Percentiles rank a stretch among this genome's conserved stretches.
Conservation (phyloP, 1,284 basidiomycete genomes). For the Earliella scabrosa region DNA sequence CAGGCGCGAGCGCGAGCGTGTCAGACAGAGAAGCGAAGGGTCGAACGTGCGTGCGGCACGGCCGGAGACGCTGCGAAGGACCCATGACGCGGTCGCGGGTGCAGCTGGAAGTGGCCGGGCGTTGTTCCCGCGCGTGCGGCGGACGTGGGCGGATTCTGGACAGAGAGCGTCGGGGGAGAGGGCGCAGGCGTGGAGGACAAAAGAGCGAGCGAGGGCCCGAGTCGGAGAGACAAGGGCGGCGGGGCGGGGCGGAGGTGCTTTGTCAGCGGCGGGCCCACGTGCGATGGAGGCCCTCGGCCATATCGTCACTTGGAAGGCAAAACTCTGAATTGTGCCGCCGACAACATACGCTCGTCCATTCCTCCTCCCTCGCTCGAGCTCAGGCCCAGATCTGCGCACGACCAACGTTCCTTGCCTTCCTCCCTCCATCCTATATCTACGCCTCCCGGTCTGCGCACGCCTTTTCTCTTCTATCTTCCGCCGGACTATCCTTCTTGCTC, state of each 20-base stretch:
- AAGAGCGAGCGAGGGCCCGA: background rate
- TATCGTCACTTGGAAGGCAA: constrained; percentile 25
- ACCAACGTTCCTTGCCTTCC: constrained; percentile 22
- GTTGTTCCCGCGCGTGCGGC: background rate
- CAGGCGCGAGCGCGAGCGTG: constrained; percentile 14
- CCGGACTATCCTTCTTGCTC: constrained; percentile 9
- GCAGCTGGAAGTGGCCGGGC: background rate
- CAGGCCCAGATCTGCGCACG: constrained; percentile 20
- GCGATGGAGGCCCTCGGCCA: constrained; percentile 10
- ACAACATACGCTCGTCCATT: background rate
- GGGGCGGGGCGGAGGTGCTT: constrained; percentile 13
- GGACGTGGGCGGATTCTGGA: background rate
- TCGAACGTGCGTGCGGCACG: constrained; percentile 28
- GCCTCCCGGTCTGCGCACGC: background rate
- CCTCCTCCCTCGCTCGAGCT: background rate
- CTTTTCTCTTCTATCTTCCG: constrained; percentile 16
- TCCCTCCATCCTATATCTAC: constrained; percentile 12
- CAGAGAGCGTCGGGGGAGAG: background rate
- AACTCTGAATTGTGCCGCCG: constrained; percentile 17
- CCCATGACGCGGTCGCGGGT: constrained; percentile 2
- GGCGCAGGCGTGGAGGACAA: background rate
- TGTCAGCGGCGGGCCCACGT: constrained; percentile 27
- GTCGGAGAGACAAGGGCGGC: background rate
- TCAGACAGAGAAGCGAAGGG: constrained; percentile 15
- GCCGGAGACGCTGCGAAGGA: constrained; percentile 2